Percentiles rank a stretch among this genome's conserved stretches.
phyloP scores from a whole-genome alignment of 129 eudicot species.

The Chrysanthemum lavandulifolium region DNA sequence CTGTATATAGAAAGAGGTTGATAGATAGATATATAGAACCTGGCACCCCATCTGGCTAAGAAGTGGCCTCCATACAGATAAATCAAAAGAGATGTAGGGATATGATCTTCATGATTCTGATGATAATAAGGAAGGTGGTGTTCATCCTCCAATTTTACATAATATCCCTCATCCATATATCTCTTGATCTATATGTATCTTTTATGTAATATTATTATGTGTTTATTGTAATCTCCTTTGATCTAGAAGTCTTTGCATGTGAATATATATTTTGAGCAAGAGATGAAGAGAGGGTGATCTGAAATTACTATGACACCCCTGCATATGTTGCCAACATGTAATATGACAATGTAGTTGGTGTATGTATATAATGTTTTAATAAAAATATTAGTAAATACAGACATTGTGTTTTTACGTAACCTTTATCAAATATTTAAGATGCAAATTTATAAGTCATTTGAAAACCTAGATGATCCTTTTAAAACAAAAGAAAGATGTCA shows the following conservation, averaged over 20 bases:
- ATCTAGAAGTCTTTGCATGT: conserved; percentile 21
- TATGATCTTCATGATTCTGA: conserved; percentile 20
- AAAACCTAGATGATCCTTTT: no score
- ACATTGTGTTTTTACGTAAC: no score
- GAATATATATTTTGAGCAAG: background rate
- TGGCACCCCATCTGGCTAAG: conserved; percentile 98
- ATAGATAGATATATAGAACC: conserved; percentile 39
- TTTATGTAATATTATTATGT: background rate
- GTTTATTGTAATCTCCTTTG: background rate
- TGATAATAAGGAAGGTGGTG: conserved; percentile 22
- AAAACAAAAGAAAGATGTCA: no score
- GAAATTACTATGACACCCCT: conserved; percentile 27
- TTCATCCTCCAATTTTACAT: conserved; percentile 22
- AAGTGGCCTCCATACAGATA: conserved; percentile 77
- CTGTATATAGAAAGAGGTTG: background rate
- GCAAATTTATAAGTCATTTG: no score
- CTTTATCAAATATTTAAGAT: no score
- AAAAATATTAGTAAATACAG: background rate
- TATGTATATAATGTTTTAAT: background rate
- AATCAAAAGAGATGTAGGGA: conserved; percentile 49
- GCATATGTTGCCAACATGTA: conserved; percentile 15
- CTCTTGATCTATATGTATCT: background rate
- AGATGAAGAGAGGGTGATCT: background rate
- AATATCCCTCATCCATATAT: conserved; percentile 26
- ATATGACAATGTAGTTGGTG: conserved; percentile 16